A percentile compares a stretch with the other conserved stretches of the same genome.
These are phyloP conservation scores for Begonia masoniana DNA, from an alignment of 306 rosid genomes.

Conservation along the genomic window DNA sequence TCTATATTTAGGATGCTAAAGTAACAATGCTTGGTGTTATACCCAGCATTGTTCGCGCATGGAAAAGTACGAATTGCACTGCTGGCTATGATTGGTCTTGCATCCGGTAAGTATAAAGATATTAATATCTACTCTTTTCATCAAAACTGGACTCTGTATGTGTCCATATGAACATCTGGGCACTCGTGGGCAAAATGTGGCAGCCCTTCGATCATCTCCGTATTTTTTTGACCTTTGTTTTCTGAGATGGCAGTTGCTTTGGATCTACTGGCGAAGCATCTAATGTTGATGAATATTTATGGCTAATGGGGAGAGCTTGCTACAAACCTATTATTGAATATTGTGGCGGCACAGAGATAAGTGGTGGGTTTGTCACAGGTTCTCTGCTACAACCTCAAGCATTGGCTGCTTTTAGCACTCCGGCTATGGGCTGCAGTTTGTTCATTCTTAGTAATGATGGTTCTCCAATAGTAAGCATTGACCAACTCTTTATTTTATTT, in stretches of 20 bases:
- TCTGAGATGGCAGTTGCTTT: slow-evolving; percentile 56
- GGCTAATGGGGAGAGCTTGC: slow-evolving; percentile 93
- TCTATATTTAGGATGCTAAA: slow-evolving; percentile 44
- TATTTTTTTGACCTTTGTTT: neutral
- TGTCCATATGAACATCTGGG: too few species aligned
- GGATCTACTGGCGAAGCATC: slow-evolving; percentile 94
- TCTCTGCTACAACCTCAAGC: slow-evolving; percentile 85
- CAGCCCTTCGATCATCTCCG: neutral
- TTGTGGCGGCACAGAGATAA: slow-evolving; percentile 98
- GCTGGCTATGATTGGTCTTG: slow-evolving; percentile 79
- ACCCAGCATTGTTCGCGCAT: slow-evolving; percentile 82
- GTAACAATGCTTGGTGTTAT: slow-evolving; percentile 95
- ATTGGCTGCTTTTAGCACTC: slow-evolving; percentile 92
- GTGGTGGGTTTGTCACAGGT: slow-evolving; percentile 80
- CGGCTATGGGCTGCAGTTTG: slow-evolving; percentile 76
- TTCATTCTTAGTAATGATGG: slow-evolving; percentile 66
- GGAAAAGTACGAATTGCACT: slow-evolving; percentile 62
- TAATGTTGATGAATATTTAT: slow-evolving; percentile 78
- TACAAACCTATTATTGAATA: slow-evolving; percentile 88
- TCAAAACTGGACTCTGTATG: neutral
- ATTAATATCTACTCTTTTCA: neutral
- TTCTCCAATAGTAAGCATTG: slow-evolving; percentile 54
- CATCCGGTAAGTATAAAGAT: slow-evolving; percentile 53
- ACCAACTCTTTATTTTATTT: slow-evolving; percentile 4
- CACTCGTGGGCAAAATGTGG: too few species aligned